Base-by-base conservation (phyloP, 2,329 filamentous ascomycete species). In the Plenodomus lindquistii region DNA sequence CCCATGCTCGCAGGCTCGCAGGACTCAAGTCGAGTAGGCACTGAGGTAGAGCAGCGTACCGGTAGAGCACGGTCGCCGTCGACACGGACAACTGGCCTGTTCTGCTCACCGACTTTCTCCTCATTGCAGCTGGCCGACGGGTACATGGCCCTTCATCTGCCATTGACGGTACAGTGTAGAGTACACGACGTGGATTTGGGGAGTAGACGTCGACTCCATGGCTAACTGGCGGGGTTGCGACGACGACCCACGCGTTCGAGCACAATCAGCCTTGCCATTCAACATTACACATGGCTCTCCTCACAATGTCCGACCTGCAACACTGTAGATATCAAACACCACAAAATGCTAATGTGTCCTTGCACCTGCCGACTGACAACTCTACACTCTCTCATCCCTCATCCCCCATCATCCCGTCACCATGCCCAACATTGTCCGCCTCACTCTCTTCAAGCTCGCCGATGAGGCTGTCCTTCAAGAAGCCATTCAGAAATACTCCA, bases 391-490 rank as follows among this genome's bases (percentile, higher is more conserved):
- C 8, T 18, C 24, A 48, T 42, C 41, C 44, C 34, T 42, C 40
- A 16, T 24, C 31, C 39, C 29, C 38, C 39, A 54, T 39, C 44
- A 29, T 46, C 46, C n/a, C n/a, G 20, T 36, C 50, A 66, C 37
- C 34, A 72, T 71, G 69, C 44, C 64, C 10, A 61, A 62, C 42
- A 65, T 73, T 54, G 49, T 66, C 44, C 70, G 70, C 47, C 54
- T 72, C 40, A 72, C 69, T 11, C 57, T 72, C 22, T 71, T 73
- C 65, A 72, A 73, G 53, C 57, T 72, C 47, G 55, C 65, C 43
- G 62, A 72, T 37, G 18, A 48, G 3, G 52, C 62, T 24, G 44
- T 60, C 46, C 47, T 72, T 46, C 52, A 69, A 49, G 61, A 62
- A 43, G 58, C 63, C 3, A 55, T 70, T 40, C 44, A 62, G 17